These are phyloP conservation scores for Lathyrus oleraceus DNA, from an alignment of 306 rosid species.

Conservation along the genomic window DNA sequence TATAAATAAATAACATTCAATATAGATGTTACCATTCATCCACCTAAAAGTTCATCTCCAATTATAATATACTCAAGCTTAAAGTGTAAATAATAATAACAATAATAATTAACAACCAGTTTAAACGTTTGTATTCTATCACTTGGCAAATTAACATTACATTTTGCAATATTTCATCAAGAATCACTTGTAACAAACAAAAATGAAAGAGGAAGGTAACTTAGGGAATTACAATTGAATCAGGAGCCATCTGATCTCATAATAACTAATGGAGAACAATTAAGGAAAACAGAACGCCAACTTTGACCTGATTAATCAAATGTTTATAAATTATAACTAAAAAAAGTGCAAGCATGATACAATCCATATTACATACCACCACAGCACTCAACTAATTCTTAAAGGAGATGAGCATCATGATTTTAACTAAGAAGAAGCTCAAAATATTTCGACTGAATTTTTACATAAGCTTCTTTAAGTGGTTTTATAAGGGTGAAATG, in stretches of 20 bases:
- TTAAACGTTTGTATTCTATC: constrained; percentile 14
- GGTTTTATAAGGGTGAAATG: not conserved
- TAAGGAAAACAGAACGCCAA: not conserved
- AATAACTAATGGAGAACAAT: not conserved
- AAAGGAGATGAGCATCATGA: constrained; percentile 5
- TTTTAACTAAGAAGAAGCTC: constrained; percentile 1
- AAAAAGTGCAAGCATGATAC: not conserved
- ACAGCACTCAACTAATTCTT: not conserved
- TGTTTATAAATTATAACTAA: not conserved
- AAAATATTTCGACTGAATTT: not conserved
- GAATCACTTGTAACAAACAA: not conserved
- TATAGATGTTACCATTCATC: not conserved
- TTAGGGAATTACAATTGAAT: constrained; percentile 18
- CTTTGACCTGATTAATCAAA: constrained; percentile 11
- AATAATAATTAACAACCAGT: not conserved
- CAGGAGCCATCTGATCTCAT: not conserved
- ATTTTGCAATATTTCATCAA: not conserved
- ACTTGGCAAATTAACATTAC: constrained; percentile 7
- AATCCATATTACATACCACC: constrained; percentile 8
- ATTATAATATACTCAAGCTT: not conserved
- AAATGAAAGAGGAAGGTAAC: not conserved
- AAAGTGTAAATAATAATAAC: not conserved
- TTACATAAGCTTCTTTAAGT: not conserved
- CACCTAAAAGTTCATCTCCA: constrained; percentile 8
- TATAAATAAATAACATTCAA: constrained; percentile 28